Evolutionary conservation across 2,329 filamentous ascomycete genomes (phyloP).

Genomic region (Pezicula rhizophila): DNA sequence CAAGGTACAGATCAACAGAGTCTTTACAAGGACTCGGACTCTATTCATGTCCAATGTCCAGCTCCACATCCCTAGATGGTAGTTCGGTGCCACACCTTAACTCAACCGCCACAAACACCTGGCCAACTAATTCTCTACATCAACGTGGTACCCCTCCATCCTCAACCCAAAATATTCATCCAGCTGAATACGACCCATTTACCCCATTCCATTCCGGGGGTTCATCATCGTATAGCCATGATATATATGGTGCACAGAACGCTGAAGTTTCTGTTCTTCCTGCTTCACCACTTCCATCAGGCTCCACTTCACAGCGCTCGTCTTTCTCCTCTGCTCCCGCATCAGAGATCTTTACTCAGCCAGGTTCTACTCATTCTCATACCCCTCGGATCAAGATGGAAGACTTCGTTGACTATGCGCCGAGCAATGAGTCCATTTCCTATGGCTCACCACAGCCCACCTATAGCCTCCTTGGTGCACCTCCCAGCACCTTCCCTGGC

Average conservation of each 20-base stretch:
- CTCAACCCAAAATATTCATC: conserved; percentile 36
- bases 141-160: conserved; percentile 20
- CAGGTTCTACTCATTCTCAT: conserved; percentile 23
- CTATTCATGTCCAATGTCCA: conserved; percentile 25
- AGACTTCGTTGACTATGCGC: conserved; percentile 21
- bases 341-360: conserved; percentile 25
- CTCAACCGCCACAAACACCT: conserved; percentile 19
- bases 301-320: conserved; percentile 25
- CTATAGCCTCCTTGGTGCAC: conserved; percentile 17
- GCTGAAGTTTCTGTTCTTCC: conserved; percentile 26
- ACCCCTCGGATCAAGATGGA: conserved; percentile 28
- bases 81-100: conserved; percentile 12
- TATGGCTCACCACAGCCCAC: conserved; percentile 20
- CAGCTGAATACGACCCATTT: conserved; percentile 47
- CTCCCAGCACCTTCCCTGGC: conserved; percentile 20
- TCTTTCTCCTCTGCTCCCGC: conserved; percentile 27
- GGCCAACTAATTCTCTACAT: conserved; percentile 19
- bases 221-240: conserved; percentile 38
- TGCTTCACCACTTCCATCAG: conserved; percentile 24
- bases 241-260: conserved; percentile 38
- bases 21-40: conserved; percentile 23
- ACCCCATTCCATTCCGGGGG: conserved; percentile 38
- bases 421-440: conserved; percentile 17
- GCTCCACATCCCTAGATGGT: conserved; percentile 18
- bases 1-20: conserved; percentile 22